These are phyloP conservation scores for Verticillium dahliae DNA, from an alignment of 2,329 filamentous ascomycete genomes.

Conservation along the genomic window DNA sequence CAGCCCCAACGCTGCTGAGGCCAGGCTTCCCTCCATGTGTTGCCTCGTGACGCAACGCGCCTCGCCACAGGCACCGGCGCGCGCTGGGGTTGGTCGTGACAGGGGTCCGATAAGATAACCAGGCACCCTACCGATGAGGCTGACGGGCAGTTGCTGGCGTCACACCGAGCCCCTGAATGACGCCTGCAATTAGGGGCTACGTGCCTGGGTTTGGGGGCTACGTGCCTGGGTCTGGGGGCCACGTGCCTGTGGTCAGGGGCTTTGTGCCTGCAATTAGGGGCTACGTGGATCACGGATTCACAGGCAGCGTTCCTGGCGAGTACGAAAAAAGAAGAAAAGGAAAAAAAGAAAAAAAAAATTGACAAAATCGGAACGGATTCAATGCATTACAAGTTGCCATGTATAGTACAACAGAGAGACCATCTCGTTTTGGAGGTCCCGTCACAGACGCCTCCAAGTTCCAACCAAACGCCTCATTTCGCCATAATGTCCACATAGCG, in stretches of 20 bases:
- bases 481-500: conserved; percentile 97
- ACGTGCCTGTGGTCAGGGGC: too few species aligned
- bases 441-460: neutral
- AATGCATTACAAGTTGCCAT: conserved; percentile 1
- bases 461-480: conserved; percentile 32
- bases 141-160: neutral
- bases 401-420: neutral
- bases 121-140: neutral
- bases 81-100: too few species aligned
- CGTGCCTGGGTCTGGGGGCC: too few species aligned
- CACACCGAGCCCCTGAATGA: neutral
- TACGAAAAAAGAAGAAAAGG: too few species aligned
- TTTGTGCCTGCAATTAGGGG: too few species aligned
- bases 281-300: too few species aligned
- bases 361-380: neutral
- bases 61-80: neutral
- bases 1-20: neutral
- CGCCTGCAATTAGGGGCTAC: too few species aligned
- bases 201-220: too few species aligned
- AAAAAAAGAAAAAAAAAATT: neutral
- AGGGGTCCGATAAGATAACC: neutral
- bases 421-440: neutral
- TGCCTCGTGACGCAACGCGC: neutral
- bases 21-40: neutral
- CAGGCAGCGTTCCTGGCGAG: too few species aligned